phyloP scores from a whole-genome alignment of 2,329 filamentous ascomycete species.

The Colletotrichum lini region DNA sequence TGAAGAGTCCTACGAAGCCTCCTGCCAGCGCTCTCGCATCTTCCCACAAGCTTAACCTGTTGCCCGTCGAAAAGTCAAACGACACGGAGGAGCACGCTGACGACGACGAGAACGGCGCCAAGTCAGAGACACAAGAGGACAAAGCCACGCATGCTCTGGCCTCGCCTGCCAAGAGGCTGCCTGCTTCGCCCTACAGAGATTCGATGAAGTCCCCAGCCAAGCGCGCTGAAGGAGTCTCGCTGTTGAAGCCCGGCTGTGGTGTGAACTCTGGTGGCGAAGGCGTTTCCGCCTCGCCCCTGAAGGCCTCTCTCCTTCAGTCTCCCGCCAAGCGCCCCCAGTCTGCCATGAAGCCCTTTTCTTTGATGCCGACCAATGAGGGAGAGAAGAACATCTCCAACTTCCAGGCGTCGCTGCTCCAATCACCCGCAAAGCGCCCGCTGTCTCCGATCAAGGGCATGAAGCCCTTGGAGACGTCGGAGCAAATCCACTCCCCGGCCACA shows the following conservation, averaged over 20 bases:
- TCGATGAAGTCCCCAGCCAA: slow-evolving; percentile 70
- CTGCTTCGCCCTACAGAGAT: slow-evolving; percentile 68
- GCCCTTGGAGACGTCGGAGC: slow-evolving; percentile 43
- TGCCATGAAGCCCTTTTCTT: slow-evolving; percentile 56
- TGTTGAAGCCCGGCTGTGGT: slow-evolving; percentile 50
- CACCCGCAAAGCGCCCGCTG: slow-evolving; percentile 65
- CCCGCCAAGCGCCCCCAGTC: slow-evolving; percentile 66
- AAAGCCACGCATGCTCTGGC: slow-evolving; percentile 56
- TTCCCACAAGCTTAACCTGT: slow-evolving; percentile 54
- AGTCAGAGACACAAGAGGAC: slow-evolving; percentile 36
- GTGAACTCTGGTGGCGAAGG: slow-evolving; percentile 46
- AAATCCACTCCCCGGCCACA: slow-evolving; percentile 51
- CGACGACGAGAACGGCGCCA: slow-evolving; percentile 38
- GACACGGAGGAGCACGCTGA: slow-evolving; percentile 42
- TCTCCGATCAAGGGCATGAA: slow-evolving; percentile 59
- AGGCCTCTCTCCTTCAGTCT: slow-evolving; percentile 61
- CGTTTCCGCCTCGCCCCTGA: slow-evolving; percentile 52
- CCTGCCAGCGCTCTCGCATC: slow-evolving; percentile 50
- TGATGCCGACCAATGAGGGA: slow-evolving; percentile 47
- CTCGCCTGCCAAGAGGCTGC: slow-evolving; percentile 70
- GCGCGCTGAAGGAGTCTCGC: slow-evolving; percentile 60
- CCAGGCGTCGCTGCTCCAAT: slow-evolving; percentile 65
- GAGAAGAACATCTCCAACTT: slow-evolving; percentile 56
- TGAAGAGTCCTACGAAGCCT: slow-evolving; percentile 70
- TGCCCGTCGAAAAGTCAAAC: slow-evolving; percentile 34